Base-by-base conservation (phyloP, 2,329 filamentous ascomycete species). In the Balansia obtecta region DNA sequence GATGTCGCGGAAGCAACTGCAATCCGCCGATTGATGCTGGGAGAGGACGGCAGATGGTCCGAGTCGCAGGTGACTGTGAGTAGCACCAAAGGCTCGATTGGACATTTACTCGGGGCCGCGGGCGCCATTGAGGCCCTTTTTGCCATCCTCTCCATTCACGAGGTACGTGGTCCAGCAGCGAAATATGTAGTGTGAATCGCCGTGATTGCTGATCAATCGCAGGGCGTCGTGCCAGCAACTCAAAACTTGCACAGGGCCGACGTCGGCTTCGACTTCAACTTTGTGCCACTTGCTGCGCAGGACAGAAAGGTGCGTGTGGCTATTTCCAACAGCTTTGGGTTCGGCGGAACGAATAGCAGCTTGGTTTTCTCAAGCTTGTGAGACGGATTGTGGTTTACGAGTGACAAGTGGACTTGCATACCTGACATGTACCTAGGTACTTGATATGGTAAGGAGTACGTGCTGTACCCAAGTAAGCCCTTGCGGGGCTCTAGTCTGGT, bases 311-410 rank as follows among this genome's bases (percentile, higher is more conserved):
- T 97, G 11, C 71, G 80, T 51, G 83, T 91, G 20, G 87, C 86
- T 5, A 60, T 98, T 52, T 93, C 88, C 3, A 98, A 98, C 62
- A 97, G 91, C 64, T 98, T 98, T 69, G 93, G 93, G 0, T 98
- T 98, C 70, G 93, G 93, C 11, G 93, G 93, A 15, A 97, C 91
- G 1, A 98, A 98, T 69, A 90, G 91, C 41, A 89, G 82, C 49
- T 71, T 98, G 38, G 89, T 89, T 48, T 91, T 97, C 60, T 76
- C 76, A 8, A 64, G 57, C 20, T 4, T 51, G 33, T 48, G 27
- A 30, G 10, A 10, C 7, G 45, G 11, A 38, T 27, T 27, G 27
- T 4, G 27, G 5, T 4, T 27, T 6, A 22, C 2, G 20, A 22
- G 2, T 8, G 27, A 27, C 7, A 27, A 27, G 27, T 27, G 27